Conservation (phyloP, 2,329 filamentous ascomycete genomes). For the Calonectria henricotiae region DNA sequence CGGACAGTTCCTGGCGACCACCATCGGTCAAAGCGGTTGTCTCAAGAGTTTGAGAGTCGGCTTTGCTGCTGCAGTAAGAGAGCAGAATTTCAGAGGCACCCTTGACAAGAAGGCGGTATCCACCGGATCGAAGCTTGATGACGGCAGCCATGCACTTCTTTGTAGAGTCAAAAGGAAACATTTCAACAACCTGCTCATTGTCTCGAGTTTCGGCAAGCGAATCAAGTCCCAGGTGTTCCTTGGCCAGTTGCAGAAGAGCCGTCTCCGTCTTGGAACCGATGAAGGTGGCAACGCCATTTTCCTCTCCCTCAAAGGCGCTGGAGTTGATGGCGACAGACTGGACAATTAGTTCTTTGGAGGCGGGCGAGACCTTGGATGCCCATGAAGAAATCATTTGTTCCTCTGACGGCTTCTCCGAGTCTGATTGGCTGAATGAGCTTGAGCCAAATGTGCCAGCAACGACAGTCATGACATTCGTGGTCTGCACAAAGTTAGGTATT, state of each 20-base stretch:
- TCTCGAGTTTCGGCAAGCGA: constrained; percentile 63
- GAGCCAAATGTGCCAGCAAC: constrained; percentile 45
- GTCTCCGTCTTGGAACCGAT: constrained; percentile 72
- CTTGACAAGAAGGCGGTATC: constrained; percentile 67
- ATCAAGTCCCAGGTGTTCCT: constrained; percentile 66
- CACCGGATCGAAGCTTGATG: constrained; percentile 61
- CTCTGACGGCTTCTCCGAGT: constrained; percentile 13
- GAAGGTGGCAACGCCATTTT: constrained; percentile 62
- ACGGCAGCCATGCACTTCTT: constrained; percentile 72
- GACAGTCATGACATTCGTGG: constrained; percentile 53
- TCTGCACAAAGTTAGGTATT: constrained; percentile 55
- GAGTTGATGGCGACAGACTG: constrained; percentile 71
- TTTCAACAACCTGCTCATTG: constrained; percentile 63
- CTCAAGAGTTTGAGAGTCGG: constrained; percentile 62
- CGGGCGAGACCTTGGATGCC: constrained; percentile 38
- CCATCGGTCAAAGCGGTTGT: constrained; percentile 65
- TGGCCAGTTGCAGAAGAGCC: constrained; percentile 66
- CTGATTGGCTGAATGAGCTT: constrained; percentile 34
- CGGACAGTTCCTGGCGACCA: neutral
- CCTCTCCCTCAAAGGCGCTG: constrained; percentile 70
- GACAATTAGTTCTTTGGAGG: constrained; percentile 57
- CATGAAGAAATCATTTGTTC: constrained; percentile 8
- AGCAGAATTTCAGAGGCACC: constrained; percentile 72
- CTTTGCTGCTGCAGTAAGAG: constrained; percentile 56
- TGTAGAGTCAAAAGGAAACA: constrained; percentile 69